Evolutionary conservation across 2,329 filamentous ascomycete genomes (phyloP), one percentile per base, ranked within the genome.

Genomic region (Orbilia blumenaviensis): DNA sequence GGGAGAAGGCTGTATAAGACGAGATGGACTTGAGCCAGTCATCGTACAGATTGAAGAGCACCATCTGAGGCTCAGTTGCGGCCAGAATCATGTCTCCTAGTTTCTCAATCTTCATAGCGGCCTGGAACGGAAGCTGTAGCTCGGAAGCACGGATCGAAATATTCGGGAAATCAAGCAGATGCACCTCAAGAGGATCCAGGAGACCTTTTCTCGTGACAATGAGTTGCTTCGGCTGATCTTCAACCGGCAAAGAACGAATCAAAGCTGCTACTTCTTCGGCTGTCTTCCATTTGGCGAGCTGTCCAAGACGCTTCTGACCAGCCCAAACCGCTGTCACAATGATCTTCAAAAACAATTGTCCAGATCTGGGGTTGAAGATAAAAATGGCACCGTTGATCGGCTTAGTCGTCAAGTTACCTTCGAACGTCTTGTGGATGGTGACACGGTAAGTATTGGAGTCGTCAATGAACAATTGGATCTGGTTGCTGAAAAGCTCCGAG

Each of bases 261-360:
- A 99, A 87, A 18, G 95, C 96, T 3, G 95, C 95, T 2, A 99
- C 96, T 93, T 99, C 95, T 89, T 99, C 95, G 0, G 95, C 95
- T 14, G 95, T 99, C 87, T 99, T 99, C 95, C 95, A 99, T 83
- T 99, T 99, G 52, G 95, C 95, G 79, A 99, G 85, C 83, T 99
- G 95, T 79, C 96, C 96, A 32, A 99, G 89, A 92, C 95, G 96
- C 84, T 99, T 99, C 84, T 99, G 95, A 66, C 95, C 95, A 61
- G 95, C 95, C 95, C 95, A 99, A 27, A 99, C 96, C 81, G 94
- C 97, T 0, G 95, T 99, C 84, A 99, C 96, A 79, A 99, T 99
- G 80, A 99, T 98, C 87, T 99, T 99, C 82, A 99, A 84, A 89
- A 99, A 99, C 41, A 99, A 85, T 82, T 99, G 95, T 60, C 95